Evolutionary conservation across 495 filamentous ascomycete genomes (phyloP), one percentile per base, ranked within the genome.

Genomic region (Patellaria atrata): DNA sequence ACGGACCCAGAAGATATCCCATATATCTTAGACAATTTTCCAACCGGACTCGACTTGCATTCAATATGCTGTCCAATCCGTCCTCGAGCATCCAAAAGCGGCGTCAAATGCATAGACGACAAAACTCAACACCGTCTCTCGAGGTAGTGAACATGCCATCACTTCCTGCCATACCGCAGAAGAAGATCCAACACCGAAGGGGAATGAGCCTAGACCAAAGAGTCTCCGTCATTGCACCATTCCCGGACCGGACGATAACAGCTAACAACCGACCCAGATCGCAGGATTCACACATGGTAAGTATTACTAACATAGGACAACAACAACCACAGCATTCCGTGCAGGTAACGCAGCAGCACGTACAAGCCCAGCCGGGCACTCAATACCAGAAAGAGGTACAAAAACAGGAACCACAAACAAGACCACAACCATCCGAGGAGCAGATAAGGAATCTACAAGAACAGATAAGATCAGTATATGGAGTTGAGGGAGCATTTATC

Each of bases 111-210:
- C 82, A 92, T 60, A 73, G 81, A 53, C 80, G 84, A 55, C 83
- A 87, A 63, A 77, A 83, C 51, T 93, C 84, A 49, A 89, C 82
- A 50, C 83, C 84, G 38, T 70, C 71, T 38, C 79, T 77, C 57
- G 77, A 82, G 52, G 68, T 68, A 34, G 61, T 66, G 38, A 77
- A 77, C 65, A 68, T 73, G 49, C 60, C 62, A 31, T 67, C 61
- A 57, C 64, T 77, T 48, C 66, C 70, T 43, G 66, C 64, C 40
- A 67, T 70, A 41, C 53, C 61, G 50, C 67, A 65, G 40, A 59
- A 58, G 44, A 57, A 60, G 51, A 52, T 60, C 50, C 61, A 65
- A 52, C 79, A 86, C 54, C 68, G 79, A 57, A 70, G 81, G 56
- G 81, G 81, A 48, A 74, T 81, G 60, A 85, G 78, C 57, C 61